Conservation (phyloP, 139 green algal species). For the Eudorina sp. region DNA sequence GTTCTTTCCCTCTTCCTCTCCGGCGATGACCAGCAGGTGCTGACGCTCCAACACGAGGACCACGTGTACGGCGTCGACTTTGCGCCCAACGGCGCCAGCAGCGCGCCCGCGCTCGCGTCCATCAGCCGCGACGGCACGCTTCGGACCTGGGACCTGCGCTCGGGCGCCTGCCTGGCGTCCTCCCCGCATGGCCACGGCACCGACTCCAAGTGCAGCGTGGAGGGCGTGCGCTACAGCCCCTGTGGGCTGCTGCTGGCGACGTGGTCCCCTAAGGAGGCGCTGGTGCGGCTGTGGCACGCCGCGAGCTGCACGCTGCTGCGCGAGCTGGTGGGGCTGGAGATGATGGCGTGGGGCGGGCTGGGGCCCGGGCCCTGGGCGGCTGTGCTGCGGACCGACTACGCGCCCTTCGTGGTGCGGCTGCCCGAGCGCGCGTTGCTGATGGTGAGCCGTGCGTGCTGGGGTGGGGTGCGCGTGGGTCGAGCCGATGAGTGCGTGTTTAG, state of each 20-base stretch:
- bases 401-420: constrained; percentile 31
- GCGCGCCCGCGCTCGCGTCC: not conserved
- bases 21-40: not conserved
- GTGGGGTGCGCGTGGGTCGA: no score
- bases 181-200: constrained; percentile 16
- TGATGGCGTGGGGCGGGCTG: constrained; percentile 22
- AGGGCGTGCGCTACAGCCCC: constrained; percentile 38
- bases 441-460: not conserved
- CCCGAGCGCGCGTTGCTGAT: constrained; percentile 5
- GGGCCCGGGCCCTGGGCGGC: constrained; percentile 17
- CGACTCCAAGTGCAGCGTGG: not conserved
- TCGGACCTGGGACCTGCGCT: not conserved
- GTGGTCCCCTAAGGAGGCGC: not conserved
- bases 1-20: no score
- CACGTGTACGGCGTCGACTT: constrained; percentile 44
- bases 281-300: constrained; percentile 33
- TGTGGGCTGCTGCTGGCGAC: constrained; percentile 19
- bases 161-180: not conserved
- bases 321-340: constrained; percentile 4
- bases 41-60: not conserved
- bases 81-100: not conserved
- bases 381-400: not conserved
- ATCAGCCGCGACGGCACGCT: constrained; percentile 31
- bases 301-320: constrained; percentile 7
- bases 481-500: no score